These are phyloP conservation scores for Zangia roseola DNA, from an alignment of 768 basidiomycete genomes.

Conservation along the genomic window DNA sequence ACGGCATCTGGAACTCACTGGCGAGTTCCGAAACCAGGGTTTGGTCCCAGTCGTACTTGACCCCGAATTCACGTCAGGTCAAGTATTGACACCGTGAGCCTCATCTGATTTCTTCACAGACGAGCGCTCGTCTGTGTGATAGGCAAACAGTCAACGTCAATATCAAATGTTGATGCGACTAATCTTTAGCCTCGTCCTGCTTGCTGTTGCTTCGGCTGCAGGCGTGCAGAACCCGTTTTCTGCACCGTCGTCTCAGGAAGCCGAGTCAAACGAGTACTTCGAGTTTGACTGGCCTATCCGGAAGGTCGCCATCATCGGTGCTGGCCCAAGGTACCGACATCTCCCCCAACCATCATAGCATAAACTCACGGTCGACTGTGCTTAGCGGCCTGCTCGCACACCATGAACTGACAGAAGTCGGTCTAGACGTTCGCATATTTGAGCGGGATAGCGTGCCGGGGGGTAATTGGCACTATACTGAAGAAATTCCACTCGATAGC, in stretches of 20 bases:
- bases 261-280: background rate
- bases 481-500: constrained; percentile 11
- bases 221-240: constrained; percentile 2
- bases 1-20: too few relatives aligned
- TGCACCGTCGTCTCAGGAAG: background rate
- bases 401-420: constrained; percentile 12
- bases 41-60: too few relatives aligned
- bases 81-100: too few relatives aligned
- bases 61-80: too few relatives aligned
- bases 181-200: background rate
- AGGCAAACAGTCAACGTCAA: too few relatives aligned
- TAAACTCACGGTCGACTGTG: background rate
- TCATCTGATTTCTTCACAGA: too few relatives aligned
- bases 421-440: constrained; percentile 17
- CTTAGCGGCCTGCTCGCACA: constrained; percentile 14
- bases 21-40: too few relatives aligned
- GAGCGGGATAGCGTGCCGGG: constrained; percentile 14
- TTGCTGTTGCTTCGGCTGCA: background rate
- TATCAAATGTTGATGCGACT: background rate
- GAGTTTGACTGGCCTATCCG: constrained; percentile 15
- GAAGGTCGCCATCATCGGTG: constrained; percentile 15
- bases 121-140: too few relatives aligned
- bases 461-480: constrained; percentile 18
- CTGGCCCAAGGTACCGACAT: too few relatives aligned
- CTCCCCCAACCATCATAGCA: background rate